Evolutionary conservation across 805 yeast species (phyloP).

Genomic region (Ogataea siamensis): DNA sequence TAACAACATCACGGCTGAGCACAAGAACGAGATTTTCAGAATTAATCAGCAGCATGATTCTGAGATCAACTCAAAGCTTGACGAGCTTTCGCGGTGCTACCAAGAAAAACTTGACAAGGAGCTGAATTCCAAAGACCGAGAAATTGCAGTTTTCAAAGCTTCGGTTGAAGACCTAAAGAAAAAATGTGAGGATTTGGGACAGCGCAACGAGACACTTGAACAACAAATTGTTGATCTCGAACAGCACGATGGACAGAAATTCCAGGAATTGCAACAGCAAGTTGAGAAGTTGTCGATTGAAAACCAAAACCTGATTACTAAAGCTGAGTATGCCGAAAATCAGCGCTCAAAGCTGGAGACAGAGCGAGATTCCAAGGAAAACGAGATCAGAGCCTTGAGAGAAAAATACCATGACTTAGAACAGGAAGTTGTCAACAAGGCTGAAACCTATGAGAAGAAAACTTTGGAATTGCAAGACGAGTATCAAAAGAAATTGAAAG

Average conservation of each 20-base stretch:
- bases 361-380: slow-evolving; percentile 7
- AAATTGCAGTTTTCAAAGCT: slow-evolving; percentile 6
- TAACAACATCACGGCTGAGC: slow-evolving; percentile 37
- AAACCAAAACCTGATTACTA: slow-evolving; percentile 2
- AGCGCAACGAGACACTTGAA: slow-evolving; percentile 11
- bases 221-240: slow-evolving; percentile 4
- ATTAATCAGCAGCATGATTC: slow-evolving; percentile 27
- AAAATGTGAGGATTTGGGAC: slow-evolving; percentile 8
- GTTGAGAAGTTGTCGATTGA: slow-evolving; percentile 10
- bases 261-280: slow-evolving; percentile 4
- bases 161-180: slow-evolving; percentile 14
- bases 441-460: background rate
- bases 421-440: background rate
- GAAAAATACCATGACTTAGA: slow-evolving; percentile 7
- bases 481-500: background rate
- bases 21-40: slow-evolving; percentile 33
- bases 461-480: background rate
- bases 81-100: slow-evolving; percentile 33
- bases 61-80: slow-evolving; percentile 33
- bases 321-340: slow-evolving; percentile 9
- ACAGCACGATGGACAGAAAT: slow-evolving; percentile 8
- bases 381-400: slow-evolving; percentile 10
- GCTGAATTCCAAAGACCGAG: slow-evolving; percentile 12
- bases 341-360: slow-evolving; percentile 5
- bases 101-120: slow-evolving; percentile 30